Evolutionary conservation across 1,139 yeast genomes (phyloP).

Genomic region (Protomyces gravidus): DNA sequence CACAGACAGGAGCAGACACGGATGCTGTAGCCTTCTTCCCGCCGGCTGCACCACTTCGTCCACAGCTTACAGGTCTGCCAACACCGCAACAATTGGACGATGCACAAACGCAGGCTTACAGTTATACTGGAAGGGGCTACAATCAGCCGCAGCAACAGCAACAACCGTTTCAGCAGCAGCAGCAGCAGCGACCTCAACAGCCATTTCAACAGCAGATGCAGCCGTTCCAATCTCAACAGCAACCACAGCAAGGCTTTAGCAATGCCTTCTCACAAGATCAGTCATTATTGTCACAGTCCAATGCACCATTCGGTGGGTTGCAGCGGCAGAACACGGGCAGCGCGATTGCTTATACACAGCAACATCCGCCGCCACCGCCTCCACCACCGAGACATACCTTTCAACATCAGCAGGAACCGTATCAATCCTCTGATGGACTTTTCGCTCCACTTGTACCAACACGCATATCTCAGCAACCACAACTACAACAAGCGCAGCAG

Average conservation of each 20-base stretch:
- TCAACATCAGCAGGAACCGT: conserved; percentile 36
- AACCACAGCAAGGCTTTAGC: conserved; percentile 29
- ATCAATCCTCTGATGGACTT: conserved; percentile 16
- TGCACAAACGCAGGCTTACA: conserved; percentile 28
- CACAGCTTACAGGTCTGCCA: conserved; percentile 36
- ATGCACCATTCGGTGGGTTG: not conserved
- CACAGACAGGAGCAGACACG: conserved; percentile 18
- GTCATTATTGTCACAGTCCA: conserved; percentile 20
- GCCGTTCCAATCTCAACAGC: conserved; percentile 3
- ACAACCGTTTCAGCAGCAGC: conserved; percentile 30
- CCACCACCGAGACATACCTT: conserved; percentile 11
- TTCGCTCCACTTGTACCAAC: conserved; percentile 4
- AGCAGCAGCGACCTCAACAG: conserved; percentile 32
- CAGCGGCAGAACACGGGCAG: not conserved
- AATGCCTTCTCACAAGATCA: conserved; percentile 33
- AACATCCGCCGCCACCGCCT: conserved; percentile 30
- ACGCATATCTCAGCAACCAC: not conserved
- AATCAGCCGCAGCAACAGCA: conserved; percentile 12
- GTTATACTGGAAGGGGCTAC: not conserved
- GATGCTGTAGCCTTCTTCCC: conserved; percentile 32
- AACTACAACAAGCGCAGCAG: conserved; percentile 1
- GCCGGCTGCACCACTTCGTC: conserved; percentile 34
- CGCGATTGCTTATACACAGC: conserved; percentile 7
- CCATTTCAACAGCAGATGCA: conserved; percentile 35
- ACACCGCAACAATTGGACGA: conserved; percentile 34